Base-by-base conservation (phyloP, 257 asterid species). In the Nemophila menziesii region DNA sequence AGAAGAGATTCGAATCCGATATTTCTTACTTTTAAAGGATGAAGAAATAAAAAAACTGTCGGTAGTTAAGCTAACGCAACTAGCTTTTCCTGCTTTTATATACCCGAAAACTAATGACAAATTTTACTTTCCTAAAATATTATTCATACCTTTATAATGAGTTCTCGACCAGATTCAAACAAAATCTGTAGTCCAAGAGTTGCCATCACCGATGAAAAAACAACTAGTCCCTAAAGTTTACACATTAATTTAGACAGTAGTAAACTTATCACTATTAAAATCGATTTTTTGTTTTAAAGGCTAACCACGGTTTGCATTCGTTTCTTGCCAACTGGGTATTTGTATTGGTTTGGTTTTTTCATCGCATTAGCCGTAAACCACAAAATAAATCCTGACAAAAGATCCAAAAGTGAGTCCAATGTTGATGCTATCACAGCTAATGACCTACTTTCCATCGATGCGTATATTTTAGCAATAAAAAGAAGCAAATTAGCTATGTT, bases 221-320 rank as follows among this genome's bases (percentile, higher is more conserved):
- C 48, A 20, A 52, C 18, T 3, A 52, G 22, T 13, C 58, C 58
- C 58, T 52, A 46, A 52, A 52, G 33, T 17, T 41, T 41, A 24
- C 12, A 3, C 46, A 17, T 8, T 41, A 16, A 41, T 41, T 19
- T 7, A 16, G 20, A 40, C 9, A 17, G 1, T 4, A 14, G 17
- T n/a, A 11, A 16, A 16, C 1, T 1, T n/a, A 39, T 39, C 8
- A 39, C 16, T 9, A 27, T 33, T n/a, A 4, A 34, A 8, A 18
- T 24, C 9, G 4, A 46, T 8, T 23, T 36, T 26, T 39, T 3
- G 16, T 15, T 34, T 22, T 20, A 26, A 40, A 8, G 21, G 19
- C 58, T 62, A 21, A 64, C 71, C 45, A 64, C 71, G 2, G 66
- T 65, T 46, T 64, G 71, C 71, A 64, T 64, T 26, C 71, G 41